Evolutionary conservation across 495 filamentous ascomycete genomes (phyloP), one percentile per base, ranked within the genome.

Genomic region (Penicillium tannophilum): DNA sequence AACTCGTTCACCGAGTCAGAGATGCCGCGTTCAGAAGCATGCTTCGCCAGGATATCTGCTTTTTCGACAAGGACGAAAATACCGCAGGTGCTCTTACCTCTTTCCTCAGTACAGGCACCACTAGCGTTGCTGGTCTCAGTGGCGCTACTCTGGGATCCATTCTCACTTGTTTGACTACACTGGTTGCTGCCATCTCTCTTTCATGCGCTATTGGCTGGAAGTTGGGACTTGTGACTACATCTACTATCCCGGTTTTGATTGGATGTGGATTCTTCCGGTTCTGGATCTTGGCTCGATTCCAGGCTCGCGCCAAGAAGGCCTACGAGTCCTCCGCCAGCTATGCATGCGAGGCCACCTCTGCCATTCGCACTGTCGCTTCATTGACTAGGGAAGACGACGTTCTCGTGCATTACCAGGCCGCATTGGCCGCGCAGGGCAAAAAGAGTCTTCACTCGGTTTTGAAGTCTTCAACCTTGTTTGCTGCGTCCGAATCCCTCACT

Each of bases 291-390:
- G 81, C 85, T 16, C 77, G 82, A 47, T 90, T 43, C 23, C 93
- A 91, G 64, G 68, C 72, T 8, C 80, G 85, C 30, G 79, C 85
- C 0, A 88, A 91, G 75, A 71, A 76, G 24, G 86, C 87, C 0
- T 92, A 92, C 57, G 80, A 88, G 67, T 75, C 79, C 10, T 88
- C 87, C 42, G 90, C 90, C 7, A 84, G 82, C 59, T 94, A 88
- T 66, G 92, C 92, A 16, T 94, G 92, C 56, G 92, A 97, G 66
- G 90, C 91, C 23, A 92, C 91, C 28, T 86, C 85, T 10, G 90
- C 91, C 10, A 96, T 96, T 64, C 88, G 91, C 26, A 97, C 91
- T 26, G 90, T 97, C 31, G 92, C 92, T n/a, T 88, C 87, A 26
- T 77, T 96, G 35, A 93, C 90, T 1, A 81, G 90, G 39, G 92